phyloP scores from a whole-genome alignment of 192 early-diverging fungal species.

The Coemansia sp. region DNA sequence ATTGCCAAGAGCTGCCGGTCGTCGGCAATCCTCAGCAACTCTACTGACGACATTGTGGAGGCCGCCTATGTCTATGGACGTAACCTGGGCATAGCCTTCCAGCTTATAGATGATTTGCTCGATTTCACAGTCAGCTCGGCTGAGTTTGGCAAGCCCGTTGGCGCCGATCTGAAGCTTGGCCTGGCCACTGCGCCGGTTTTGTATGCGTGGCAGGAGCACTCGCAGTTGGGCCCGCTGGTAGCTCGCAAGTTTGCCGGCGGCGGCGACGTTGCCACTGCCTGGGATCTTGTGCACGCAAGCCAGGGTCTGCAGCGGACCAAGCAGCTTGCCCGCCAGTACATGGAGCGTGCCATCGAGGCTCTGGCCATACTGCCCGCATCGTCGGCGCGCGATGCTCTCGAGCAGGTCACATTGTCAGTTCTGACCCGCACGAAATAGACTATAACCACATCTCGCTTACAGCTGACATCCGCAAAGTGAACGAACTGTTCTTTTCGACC shows the following conservation, averaged over 20 bases:
- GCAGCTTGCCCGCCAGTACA: constrained; percentile 69
- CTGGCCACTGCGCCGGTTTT: constrained; percentile 91
- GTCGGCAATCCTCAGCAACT: constrained; percentile 79
- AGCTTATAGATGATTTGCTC: constrained; percentile 89
- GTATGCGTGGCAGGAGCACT: constrained; percentile 85
- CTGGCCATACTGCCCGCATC: constrained; percentile 66
- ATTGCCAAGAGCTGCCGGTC: constrained; percentile 90
- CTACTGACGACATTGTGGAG: constrained; percentile 65
- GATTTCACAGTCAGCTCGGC: constrained; percentile 77
- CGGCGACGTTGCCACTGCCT: constrained; percentile 76
- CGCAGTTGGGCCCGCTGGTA: constrained; percentile 77
- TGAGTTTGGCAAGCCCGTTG: constrained; percentile 85
- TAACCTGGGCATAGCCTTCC: constrained; percentile 91
- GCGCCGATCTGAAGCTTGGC: constrained; percentile 84
- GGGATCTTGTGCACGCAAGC: constrained; percentile 72
- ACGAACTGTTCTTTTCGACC: neutral
- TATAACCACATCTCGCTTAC: neutral
- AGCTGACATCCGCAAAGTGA: too few species aligned
- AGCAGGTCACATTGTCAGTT: constrained; percentile 75
- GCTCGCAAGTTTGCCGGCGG: constrained; percentile 75
- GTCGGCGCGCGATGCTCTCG: constrained; percentile 70
- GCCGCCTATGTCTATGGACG: constrained; percentile 83
- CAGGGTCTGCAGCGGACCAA: constrained; percentile 73
- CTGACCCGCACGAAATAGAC: constrained; percentile 73
- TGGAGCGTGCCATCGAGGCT: constrained; percentile 67